Evolutionary conservation across 2,329 filamentous ascomycete species (phyloP).

Genomic region (Decorospora gaudefroyi): DNA sequence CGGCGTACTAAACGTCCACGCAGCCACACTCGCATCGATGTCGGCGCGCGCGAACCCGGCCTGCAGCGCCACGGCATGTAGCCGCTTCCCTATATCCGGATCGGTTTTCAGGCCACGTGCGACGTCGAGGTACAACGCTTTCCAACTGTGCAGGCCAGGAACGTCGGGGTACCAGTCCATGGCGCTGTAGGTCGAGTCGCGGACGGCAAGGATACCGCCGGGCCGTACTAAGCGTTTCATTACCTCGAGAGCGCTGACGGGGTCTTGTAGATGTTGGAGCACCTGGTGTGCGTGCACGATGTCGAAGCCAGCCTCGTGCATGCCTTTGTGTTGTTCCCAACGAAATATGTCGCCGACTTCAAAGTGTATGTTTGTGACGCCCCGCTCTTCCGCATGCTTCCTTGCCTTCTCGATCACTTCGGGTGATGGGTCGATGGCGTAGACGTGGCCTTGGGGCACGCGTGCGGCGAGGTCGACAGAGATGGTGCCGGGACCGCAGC

Average conservation of each 20-base stretch:
- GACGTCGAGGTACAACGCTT: slow-evolving; percentile 41
- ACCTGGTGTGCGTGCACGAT: slow-evolving; percentile 65
- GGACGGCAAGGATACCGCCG: slow-evolving; percentile 58
- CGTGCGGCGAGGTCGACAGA: slow-evolving; percentile 51
- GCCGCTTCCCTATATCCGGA: slow-evolving; percentile 43
- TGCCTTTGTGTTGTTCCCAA: slow-evolving; percentile 51
- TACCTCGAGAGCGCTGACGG: slow-evolving; percentile 56
- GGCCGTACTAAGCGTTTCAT: slow-evolving; percentile 60
- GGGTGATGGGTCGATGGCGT: slow-evolving; percentile 52
- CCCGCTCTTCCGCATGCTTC: slow-evolving; percentile 43
- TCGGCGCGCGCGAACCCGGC: slow-evolving; percentile 47
- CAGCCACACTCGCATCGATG: slow-evolving; percentile 48
- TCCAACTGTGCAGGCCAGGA: slow-evolving; percentile 42
- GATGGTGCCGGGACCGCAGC: slow-evolving; percentile 57
- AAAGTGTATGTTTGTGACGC: slow-evolving; percentile 49
- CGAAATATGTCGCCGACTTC: slow-evolving; percentile 50
- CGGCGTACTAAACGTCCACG: slow-evolving; percentile 51
- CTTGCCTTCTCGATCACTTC: slow-evolving; percentile 51
- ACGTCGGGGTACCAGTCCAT: slow-evolving; percentile 49
- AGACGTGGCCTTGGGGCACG: slow-evolving; percentile 52
- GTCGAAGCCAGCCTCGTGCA: slow-evolving; percentile 55
- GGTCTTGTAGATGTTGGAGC: slow-evolving; percentile 60
- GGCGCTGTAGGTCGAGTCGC: slow-evolving; percentile 45
- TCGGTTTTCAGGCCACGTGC: slow-evolving; percentile 40
- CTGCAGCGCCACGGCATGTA: slow-evolving; percentile 47